Evolutionary conservation across 176 grass and related monocot species (phyloP).

Genomic region (Miscanthus lutarioriparius): DNA sequence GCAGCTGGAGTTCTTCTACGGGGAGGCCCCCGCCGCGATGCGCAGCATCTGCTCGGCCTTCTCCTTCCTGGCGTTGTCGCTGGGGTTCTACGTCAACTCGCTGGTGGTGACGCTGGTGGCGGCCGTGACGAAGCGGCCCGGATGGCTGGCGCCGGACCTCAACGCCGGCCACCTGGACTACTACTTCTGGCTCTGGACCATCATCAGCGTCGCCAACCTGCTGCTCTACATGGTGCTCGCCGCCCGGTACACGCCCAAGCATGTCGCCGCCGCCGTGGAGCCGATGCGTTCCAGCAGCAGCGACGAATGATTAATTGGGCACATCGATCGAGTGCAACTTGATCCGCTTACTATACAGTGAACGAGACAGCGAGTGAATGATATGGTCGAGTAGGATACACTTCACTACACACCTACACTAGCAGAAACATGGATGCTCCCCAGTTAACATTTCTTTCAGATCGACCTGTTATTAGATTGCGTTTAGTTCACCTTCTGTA

Average conservation of each 20-base stretch:
- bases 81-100: slow-evolving; percentile 72
- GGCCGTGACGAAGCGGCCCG: slow-evolving; percentile 24
- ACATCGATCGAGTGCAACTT: not conserved
- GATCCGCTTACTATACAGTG: not conserved
- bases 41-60: slow-evolving; percentile 80
- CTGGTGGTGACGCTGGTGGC: slow-evolving; percentile 60
- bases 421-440: not conserved
- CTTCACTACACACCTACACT: not conserved
- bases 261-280: slow-evolving; percentile 25
- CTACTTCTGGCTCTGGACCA: slow-evolving; percentile 57
- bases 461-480: not conserved
- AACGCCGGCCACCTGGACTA: slow-evolving; percentile 58
- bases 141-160: slow-evolving; percentile 53
- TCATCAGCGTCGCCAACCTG: slow-evolving; percentile 42
- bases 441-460: not conserved
- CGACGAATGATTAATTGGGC: not conserved
- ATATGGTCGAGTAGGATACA: not conserved
- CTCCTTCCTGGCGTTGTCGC: slow-evolving; percentile 67
- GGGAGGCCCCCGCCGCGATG: slow-evolving; percentile 69
- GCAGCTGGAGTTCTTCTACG: slow-evolving; percentile 90
- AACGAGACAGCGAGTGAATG: not conserved
- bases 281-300: not conserved
- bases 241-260: slow-evolving; percentile 49
- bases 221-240: slow-evolving; percentile 43
- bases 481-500: not conserved